Conservation (phyloP, 2,329 filamentous ascomycete species). For the Davidsoniella neocaledoniae region DNA sequence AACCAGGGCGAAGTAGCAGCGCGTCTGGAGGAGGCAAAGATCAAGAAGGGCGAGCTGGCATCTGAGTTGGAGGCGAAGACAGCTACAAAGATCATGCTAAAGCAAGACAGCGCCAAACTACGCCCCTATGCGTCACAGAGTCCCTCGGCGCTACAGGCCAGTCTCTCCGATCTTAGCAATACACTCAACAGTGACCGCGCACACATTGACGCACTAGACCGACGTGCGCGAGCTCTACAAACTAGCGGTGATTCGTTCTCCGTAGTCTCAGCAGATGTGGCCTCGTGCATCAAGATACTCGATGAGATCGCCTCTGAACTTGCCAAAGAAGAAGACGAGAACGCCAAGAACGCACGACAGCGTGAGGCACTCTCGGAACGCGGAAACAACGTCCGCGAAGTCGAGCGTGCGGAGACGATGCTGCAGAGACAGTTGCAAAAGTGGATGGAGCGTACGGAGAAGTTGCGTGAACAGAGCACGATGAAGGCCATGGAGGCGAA, state of each 20-base stretch:
- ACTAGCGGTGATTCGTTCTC: slow-evolving; percentile 82
- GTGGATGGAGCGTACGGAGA: slow-evolving; percentile 75
- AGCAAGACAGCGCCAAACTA: slow-evolving; percentile 77
- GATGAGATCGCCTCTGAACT: slow-evolving; percentile 78
- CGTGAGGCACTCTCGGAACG: slow-evolving; percentile 75
- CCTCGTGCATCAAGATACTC: slow-evolving; percentile 72
- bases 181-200: slow-evolving; percentile 62
- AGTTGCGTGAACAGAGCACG: slow-evolving; percentile 61
- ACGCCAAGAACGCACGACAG: slow-evolving; percentile 61
- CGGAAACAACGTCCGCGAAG: slow-evolving; percentile 76
- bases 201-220: slow-evolving; percentile 76
- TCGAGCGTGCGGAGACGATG: slow-evolving; percentile 74
- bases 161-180: slow-evolving; percentile 65
- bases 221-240: slow-evolving; percentile 73
- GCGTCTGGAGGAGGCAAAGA: slow-evolving; percentile 67
- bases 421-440: slow-evolving; percentile 70
- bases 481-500: slow-evolving; percentile 69
- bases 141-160: slow-evolving; percentile 65
- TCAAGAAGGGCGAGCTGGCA: slow-evolving; percentile 62
- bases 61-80: slow-evolving; percentile 55
- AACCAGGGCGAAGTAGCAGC: slow-evolving; percentile 72
- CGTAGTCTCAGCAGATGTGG: slow-evolving; percentile 70
- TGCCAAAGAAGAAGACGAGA: slow-evolving; percentile 80
- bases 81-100: slow-evolving; percentile 49
- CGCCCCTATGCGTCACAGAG: slow-evolving; percentile 85